phyloP scores from a whole-genome alignment of 169 alveolate genomes.

The Eimeria maxima region DNA sequence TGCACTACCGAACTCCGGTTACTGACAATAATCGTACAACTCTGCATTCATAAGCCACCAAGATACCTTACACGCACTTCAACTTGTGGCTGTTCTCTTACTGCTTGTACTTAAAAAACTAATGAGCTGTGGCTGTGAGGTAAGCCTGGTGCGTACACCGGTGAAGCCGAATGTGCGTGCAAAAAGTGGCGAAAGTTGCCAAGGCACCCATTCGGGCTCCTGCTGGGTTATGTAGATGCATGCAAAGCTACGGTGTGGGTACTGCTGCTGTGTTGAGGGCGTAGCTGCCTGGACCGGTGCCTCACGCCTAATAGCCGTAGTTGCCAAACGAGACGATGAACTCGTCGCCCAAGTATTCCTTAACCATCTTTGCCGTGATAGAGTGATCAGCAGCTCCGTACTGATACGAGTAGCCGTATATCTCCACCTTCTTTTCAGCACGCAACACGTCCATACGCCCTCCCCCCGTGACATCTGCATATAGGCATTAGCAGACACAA shows the following conservation, averaged over 20 bases:
- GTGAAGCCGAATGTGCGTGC: neutral
- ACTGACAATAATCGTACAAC: too few species aligned
- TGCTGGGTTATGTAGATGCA: neutral
- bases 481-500: neutral
- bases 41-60: neutral
- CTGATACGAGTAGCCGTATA: constrained; percentile 82
- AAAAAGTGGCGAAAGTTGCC: neutral
- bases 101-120: constrained; percentile 19
- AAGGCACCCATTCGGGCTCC: neutral
- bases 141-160: neutral
- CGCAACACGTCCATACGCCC: constrained; percentile 75
- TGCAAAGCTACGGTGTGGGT: neutral
- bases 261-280: neutral
- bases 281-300: neutral
- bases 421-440: constrained; percentile 70
- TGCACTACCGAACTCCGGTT: neutral
- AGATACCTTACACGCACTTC: neutral
- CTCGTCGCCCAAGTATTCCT: constrained; percentile 72
- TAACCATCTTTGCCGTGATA: constrained; percentile 79
- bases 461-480: constrained; percentile 77
- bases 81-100: constrained; percentile 1
- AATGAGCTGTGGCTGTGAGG: neutral
- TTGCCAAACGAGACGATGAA: constrained; percentile 79
- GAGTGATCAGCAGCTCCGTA: constrained; percentile 82
- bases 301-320: constrained; percentile 59